phyloP scores from a whole-genome alignment of 306 rosid genomes.

The Prunus dulcis region DNA sequence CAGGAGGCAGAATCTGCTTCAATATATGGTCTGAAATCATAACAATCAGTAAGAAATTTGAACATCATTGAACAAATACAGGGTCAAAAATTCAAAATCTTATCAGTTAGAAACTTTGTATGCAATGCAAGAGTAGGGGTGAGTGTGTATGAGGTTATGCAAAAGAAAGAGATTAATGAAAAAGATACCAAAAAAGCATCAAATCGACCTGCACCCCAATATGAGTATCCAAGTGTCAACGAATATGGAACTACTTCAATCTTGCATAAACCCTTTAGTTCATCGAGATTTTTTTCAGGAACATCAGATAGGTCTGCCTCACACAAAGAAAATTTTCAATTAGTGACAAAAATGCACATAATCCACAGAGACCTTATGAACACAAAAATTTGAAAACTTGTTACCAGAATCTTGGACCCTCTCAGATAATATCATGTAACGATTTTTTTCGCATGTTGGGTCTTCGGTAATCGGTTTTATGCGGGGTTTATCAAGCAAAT shows the following conservation, averaged over 20 bases:
- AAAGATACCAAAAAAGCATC: conserved; percentile 13
- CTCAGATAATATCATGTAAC: conserved; percentile 73
- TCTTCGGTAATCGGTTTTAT: conserved; percentile 81
- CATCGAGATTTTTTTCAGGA: conserved; percentile 58
- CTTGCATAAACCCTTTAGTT: conserved; percentile 61
- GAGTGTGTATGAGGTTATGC: too few relatives aligned
- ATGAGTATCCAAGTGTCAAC: conserved; percentile 77
- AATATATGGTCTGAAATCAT: conserved; percentile 68
- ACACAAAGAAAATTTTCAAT: conserved; percentile 2
- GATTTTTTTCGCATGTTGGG: conserved; percentile 59
- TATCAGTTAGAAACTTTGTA: neutral
- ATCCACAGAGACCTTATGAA: neutral
- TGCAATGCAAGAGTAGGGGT: neutral
- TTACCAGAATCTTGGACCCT: conserved; percentile 58
- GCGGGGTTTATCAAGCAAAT: conserved; percentile 79
- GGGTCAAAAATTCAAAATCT: neutral
- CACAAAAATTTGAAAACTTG: neutral
- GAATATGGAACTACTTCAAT: conserved; percentile 78
- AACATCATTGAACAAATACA: neutral
- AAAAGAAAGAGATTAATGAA: neutral
- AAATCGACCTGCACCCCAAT: conserved; percentile 85
- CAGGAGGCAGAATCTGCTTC: conserved; percentile 81
- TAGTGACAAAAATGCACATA: conserved; percentile 3
- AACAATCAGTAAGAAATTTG: conserved; percentile 8
- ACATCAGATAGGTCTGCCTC: conserved; percentile 65